Conservation (phyloP, 2,329 filamentous ascomycete species). For the Samsoniella hepiali region DNA sequence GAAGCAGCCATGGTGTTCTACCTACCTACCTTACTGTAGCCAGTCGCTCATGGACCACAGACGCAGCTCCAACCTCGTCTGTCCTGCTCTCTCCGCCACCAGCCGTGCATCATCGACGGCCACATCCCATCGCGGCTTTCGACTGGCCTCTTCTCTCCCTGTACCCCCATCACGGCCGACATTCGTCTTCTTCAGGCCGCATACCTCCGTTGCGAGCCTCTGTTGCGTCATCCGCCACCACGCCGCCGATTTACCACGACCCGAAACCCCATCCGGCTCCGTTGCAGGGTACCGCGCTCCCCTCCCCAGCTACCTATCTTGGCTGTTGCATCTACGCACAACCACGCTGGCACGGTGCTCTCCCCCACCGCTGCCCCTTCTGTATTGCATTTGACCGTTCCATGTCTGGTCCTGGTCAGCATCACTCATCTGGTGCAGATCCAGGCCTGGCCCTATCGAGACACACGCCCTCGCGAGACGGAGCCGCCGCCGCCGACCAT, state of each 20-base stretch:
- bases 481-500: constrained; percentile 26
- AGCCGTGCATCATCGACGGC: constrained; percentile 8
- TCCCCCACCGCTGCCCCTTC: not conserved
- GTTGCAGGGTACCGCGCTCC: not conserved
- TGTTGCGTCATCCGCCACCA: not conserved
- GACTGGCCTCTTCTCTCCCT: not conserved
- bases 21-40: not conserved
- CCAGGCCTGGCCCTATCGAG: constrained; percentile 1
- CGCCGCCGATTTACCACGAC: not conserved
- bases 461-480: not conserved
- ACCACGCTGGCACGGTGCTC: not conserved
- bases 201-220: too few relatives aligned
- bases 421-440: constrained; percentile 13
- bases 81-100: constrained; percentile 8
- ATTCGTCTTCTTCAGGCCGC: not conserved
- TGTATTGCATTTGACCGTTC: not conserved
- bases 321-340: not conserved
- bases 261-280: constrained; percentile 1
- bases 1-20: not conserved
- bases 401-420: constrained; percentile 11
- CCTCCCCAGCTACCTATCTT: not conserved
- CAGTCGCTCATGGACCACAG: not conserved
- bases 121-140: not conserved
- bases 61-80: constrained; percentile 5
- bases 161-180: not conserved